Conservation (phyloP, 1,139 yeast genomes). For the Saccharomyces hybrid region DNA sequence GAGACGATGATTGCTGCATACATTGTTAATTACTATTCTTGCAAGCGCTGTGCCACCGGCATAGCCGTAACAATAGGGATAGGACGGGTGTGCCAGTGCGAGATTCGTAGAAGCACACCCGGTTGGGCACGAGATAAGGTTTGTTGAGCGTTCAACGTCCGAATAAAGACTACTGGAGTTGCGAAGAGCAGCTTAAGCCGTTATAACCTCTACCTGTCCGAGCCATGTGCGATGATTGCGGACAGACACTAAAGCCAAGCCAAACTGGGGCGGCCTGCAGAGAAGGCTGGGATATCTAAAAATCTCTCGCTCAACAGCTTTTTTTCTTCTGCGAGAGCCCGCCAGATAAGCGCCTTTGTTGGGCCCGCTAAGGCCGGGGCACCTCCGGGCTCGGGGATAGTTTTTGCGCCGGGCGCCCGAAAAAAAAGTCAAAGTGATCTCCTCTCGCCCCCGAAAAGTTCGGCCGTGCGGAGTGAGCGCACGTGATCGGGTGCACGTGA, state of each 20-base stretch:
- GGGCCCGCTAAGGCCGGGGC: slow-evolving; percentile 1
- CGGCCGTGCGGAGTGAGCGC: background rate
- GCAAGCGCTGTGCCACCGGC: background rate
- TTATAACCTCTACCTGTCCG: background rate
- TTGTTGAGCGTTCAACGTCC: slow-evolving; percentile 1
- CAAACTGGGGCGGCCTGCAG: background rate
- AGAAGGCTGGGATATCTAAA: background rate
- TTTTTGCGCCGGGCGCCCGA: background rate
- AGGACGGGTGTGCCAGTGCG: background rate
- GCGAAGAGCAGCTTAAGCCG: background rate
- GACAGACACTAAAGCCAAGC: background rate
- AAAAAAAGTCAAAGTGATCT: background rate
- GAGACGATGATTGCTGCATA: slow-evolving; percentile 1
- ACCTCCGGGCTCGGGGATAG: background rate
- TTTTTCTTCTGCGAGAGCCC: background rate
- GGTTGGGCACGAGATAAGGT: slow-evolving; percentile 1
- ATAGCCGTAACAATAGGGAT: slow-evolving; percentile 1
- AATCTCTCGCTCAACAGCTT: background rate
- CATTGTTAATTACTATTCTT: background rate
- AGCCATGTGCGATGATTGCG: background rate
- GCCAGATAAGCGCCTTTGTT: slow-evolving; percentile 1
- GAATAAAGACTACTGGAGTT: background rate
- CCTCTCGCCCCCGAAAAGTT: background rate
- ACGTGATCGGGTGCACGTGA: too few species aligned
- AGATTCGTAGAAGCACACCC: background rate